Percentiles rank a stretch among this genome's conserved stretches.
Conservation (phyloP, 768 basidiomycete genomes). For the Termitomyces sp. region DNA sequence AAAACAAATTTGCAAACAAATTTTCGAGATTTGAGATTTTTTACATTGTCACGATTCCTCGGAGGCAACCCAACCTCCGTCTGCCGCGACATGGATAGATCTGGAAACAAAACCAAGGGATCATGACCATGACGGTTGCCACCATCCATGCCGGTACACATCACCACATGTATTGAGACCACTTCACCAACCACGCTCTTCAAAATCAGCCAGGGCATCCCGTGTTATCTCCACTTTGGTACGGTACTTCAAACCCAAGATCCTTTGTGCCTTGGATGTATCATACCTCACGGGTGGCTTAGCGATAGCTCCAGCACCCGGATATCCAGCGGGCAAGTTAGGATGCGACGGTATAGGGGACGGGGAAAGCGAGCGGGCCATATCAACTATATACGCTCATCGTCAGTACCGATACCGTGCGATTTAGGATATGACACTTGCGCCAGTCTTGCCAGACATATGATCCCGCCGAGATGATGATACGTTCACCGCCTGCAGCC, state of each 20-base stretch:
- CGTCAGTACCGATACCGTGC: not conserved
- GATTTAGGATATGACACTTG: constrained; percentile 4
- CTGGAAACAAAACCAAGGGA: too few relatives aligned
- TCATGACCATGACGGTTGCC: too few relatives aligned
- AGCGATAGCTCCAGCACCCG: constrained; percentile 22
- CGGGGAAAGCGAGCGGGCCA: constrained; percentile 27
- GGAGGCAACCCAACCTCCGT: too few relatives aligned
- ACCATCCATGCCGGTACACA: too few relatives aligned
- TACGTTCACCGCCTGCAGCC: constrained; percentile 45
- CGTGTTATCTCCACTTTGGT: constrained; percentile 31
- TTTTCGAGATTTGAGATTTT: too few relatives aligned
- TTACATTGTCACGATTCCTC: too few relatives aligned
- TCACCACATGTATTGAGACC: not conserved
- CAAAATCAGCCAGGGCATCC: constrained; percentile 37
- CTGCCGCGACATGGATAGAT: too few relatives aligned
- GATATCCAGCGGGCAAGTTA: constrained; percentile 25
- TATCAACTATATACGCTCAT: constrained; percentile 24
- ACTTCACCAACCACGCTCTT: constrained; percentile 32
- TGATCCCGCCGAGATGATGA: constrained; percentile 32
- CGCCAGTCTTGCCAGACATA: constrained; percentile 24
- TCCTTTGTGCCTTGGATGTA: constrained; percentile 28
- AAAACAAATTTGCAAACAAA: too few relatives aligned
- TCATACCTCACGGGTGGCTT: constrained; percentile 25
- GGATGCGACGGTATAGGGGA: constrained; percentile 20
- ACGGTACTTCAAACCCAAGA: constrained; percentile 37